phyloP scores from a whole-genome alignment of 2,329 filamentous ascomycete species.

The Coleophoma crateriformis region DNA sequence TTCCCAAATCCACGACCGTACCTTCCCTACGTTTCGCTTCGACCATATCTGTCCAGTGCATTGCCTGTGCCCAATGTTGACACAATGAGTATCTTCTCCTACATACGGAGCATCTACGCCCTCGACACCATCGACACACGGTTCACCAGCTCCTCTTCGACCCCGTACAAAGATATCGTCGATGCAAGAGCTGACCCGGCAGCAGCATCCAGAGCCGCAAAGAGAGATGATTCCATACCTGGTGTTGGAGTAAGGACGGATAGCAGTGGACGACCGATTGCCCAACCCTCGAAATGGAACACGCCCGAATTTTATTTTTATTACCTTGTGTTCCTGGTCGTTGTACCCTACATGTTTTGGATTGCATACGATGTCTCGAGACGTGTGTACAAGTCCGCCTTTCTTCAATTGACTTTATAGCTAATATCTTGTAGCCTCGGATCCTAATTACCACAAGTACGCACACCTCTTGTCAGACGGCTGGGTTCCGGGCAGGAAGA shows the following conservation, averaged over 20 bases:
- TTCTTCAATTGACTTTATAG: slow-evolving; percentile 4
- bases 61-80: slow-evolving; percentile 10
- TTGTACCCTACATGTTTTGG: slow-evolving; percentile 86
- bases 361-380: slow-evolving; percentile 80
- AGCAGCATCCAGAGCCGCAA: slow-evolving; percentile 22
- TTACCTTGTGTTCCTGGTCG: slow-evolving; percentile 58
- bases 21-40: too few species aligned
- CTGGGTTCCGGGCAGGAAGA: slow-evolving; percentile 89
- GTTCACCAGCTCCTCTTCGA: slow-evolving; percentile 65
- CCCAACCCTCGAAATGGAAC: slow-evolving; percentile 70
- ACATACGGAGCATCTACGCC: slow-evolving; percentile 51
- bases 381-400: slow-evolving; percentile 46
- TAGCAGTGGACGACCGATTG: slow-evolving; percentile 37
- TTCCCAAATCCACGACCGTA: too few species aligned
- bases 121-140: slow-evolving; percentile 65
- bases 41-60: too few species aligned
- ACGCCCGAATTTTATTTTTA: slow-evolving; percentile 85
- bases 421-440: slow-evolving; percentile 51
- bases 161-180: slow-evolving; percentile 55
- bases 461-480: slow-evolving; percentile 66
- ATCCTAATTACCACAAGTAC: slow-evolving; percentile 76
- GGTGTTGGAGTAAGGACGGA: slow-evolving; percentile 27
- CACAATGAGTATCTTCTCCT: slow-evolving; percentile 29
- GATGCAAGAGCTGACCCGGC: slow-evolving; percentile 42
- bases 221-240: slow-evolving; percentile 21